Percentiles rank a stretch among this genome's conserved stretches.
phyloP scores from a whole-genome alignment of 805 yeast genomes.

The Wickerhamomyces bisporus region DNA sequence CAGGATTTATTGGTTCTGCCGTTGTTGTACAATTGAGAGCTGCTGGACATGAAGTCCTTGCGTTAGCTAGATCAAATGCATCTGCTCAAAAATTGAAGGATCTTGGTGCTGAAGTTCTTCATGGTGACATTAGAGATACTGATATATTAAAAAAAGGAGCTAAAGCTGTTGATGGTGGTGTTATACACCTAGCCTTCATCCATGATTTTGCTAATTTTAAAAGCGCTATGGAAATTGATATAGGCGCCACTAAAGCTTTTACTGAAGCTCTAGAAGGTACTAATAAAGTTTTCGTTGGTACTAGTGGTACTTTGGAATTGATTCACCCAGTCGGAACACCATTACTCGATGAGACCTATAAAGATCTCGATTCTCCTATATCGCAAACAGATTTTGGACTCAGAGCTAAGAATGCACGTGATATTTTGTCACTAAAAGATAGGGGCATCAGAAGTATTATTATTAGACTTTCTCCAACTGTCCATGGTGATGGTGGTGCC shows the following conservation, averaged over 20 bases:
- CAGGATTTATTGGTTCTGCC: constrained; percentile 29
- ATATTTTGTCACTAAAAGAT: constrained; percentile 12
- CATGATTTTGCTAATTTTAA: constrained; percentile 26
- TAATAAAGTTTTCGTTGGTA: constrained; percentile 21
- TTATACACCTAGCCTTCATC: constrained; percentile 32
- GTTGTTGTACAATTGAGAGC: constrained; percentile 19
- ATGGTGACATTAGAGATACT: constrained; percentile 27
- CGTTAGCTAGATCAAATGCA: constrained; percentile 28
- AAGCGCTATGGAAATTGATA: constrained; percentile 20
- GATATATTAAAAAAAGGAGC: constrained; percentile 27
- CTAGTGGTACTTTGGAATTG: constrained; percentile 16
- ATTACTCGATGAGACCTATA: neutral
- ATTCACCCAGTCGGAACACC: constrained; percentile 1
- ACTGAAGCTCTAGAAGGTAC: constrained; percentile 24
- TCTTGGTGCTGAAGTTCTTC: constrained; percentile 23
- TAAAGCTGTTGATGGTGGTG: constrained; percentile 29
- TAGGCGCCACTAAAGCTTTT: constrained; percentile 20
- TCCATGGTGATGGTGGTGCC: constrained; percentile 29
- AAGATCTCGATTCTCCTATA: constrained; percentile 6
- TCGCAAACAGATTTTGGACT: neutral
- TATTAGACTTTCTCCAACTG: constrained; percentile 30
- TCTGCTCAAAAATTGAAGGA: constrained; percentile 23
- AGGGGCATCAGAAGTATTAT: constrained; percentile 22
- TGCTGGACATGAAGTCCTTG: constrained; percentile 26
- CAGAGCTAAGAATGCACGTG: neutral